Percentiles rank a stretch among this genome's conserved stretches.
Conservation (phyloP, 768 basidiomycete genomes). For the Lactifluus volemus region DNA sequence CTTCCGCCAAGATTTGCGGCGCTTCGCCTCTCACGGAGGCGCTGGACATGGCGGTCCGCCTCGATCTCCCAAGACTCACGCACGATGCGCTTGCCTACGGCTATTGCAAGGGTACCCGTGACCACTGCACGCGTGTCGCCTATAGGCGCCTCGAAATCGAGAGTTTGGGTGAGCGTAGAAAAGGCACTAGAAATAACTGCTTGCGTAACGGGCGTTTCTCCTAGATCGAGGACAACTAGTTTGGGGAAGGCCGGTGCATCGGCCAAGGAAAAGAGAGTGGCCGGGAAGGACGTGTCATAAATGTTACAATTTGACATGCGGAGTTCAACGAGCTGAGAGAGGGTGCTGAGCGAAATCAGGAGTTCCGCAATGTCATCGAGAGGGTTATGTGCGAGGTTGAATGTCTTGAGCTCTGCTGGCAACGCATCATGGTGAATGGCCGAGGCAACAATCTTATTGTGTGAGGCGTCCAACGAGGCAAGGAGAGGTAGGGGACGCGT, state of each 20-base stretch:
- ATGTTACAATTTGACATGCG: slow-evolving; percentile 31
- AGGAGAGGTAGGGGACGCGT: slow-evolving; percentile 59
- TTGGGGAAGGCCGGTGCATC: slow-evolving; percentile 36
- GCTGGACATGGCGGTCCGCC: slow-evolving; percentile 42
- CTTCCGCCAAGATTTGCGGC: slow-evolving; percentile 19
- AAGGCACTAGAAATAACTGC: slow-evolving; percentile 41
- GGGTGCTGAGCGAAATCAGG: slow-evolving; percentile 6
- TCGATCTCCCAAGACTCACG: slow-evolving; percentile 79
- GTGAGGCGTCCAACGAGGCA: slow-evolving; percentile 50
- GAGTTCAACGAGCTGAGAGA: slow-evolving; percentile 13
- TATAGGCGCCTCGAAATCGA: slow-evolving; percentile 46
- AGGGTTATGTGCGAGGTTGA: slow-evolving; percentile 63
- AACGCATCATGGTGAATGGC: slow-evolving; percentile 43
- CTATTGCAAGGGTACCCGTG: slow-evolving; percentile 26
- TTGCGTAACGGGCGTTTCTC: slow-evolving; percentile 50
- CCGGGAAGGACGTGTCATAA: slow-evolving; percentile 49
- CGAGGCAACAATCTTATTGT: slow-evolving; percentile 53
- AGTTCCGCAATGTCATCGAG: slow-evolving; percentile 32
- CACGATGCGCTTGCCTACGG: slow-evolving; percentile 61
- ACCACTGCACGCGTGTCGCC: slow-evolving; percentile 27
- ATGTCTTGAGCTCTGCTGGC: slow-evolving; percentile 45
- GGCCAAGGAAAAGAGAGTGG: slow-evolving; percentile 23
- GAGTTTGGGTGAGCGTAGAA: slow-evolving; percentile 36
- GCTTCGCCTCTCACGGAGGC: slow-evolving; percentile 19
- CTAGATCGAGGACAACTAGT: slow-evolving; percentile 53